These are phyloP conservation scores for Cladosporium sp. DNA, from an alignment of 2,329 filamentous ascomycete species.

Conservation along the genomic window DNA sequence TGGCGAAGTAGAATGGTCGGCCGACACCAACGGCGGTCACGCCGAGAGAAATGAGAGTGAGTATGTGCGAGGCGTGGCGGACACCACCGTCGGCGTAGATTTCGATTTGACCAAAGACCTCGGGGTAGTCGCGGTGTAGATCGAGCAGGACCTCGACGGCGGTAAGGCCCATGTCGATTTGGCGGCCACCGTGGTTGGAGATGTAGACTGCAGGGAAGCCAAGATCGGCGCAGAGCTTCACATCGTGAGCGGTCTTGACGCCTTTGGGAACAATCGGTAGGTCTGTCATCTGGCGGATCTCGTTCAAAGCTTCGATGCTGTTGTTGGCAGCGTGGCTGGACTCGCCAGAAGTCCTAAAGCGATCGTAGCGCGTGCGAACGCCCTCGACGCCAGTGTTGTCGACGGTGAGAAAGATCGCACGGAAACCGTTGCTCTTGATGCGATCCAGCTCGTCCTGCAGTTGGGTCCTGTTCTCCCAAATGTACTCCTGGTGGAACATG, in stretches of 20 bases:
- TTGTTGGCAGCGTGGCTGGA: conserved; percentile 38
- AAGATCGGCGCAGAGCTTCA: conserved; percentile 58
- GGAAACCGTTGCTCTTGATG: conserved; percentile 42
- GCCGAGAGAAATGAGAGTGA: conserved; percentile 68
- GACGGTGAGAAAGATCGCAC: conserved; percentile 47
- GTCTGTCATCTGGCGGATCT: conserved; percentile 40
- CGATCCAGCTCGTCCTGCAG: conserved; percentile 54
- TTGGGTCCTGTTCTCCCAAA: conserved; percentile 51
- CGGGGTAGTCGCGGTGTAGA: conserved; percentile 60
- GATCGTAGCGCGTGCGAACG: conserved; percentile 41
- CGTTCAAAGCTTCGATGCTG: conserved; percentile 40
- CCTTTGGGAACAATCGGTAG: conserved; percentile 61
- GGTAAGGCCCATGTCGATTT: conserved; percentile 58
- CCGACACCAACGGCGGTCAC: conserved; percentile 65
- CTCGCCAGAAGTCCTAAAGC: conserved; percentile 36
- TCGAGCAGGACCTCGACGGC: conserved; percentile 63
- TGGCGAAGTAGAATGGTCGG: conserved; percentile 60
- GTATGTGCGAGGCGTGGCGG: conserved; percentile 65
- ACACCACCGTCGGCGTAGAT: conserved; percentile 68
- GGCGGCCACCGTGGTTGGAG: conserved; percentile 73
- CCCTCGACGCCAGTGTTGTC: conserved; percentile 44
- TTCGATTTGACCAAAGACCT: conserved; percentile 55
- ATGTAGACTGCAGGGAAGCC: conserved; percentile 69
- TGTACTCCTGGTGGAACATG: conserved; percentile 50
- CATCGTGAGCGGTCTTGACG: conserved; percentile 68